A percentile compares a stretch with the other conserved stretches of the same genome.
Evolutionary conservation across 768 basidiomycete genomes (phyloP).

Genomic region (Boletus speciosus): DNA sequence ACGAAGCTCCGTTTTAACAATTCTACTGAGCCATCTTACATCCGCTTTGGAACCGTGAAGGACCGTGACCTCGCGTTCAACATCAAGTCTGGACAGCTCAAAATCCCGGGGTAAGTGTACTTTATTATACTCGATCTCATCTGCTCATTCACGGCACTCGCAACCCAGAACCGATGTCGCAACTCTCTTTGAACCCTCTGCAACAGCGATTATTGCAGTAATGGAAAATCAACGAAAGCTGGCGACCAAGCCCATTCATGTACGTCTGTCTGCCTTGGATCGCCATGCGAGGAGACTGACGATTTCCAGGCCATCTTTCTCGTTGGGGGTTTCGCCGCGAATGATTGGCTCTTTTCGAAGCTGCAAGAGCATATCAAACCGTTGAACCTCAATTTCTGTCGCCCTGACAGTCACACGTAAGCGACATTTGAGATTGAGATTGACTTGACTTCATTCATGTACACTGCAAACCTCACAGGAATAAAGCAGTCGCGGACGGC

Average conservation of each 20-base stretch:
- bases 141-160: background rate
- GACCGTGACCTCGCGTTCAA: constrained; percentile 40
- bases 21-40: constrained; percentile 38
- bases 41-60: constrained; percentile 44
- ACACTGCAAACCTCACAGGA: constrained; percentile 26
- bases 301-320: constrained; percentile 33
- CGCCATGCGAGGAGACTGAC: constrained; percentile 1
- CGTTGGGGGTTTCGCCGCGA: constrained; percentile 46
- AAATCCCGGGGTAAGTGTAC: constrained; percentile 33
- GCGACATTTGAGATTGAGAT: constrained; percentile 9
- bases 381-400: constrained; percentile 38
- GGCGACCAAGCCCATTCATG: constrained; percentile 22
- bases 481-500: constrained; percentile 46
- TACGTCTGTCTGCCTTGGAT: constrained; percentile 12
- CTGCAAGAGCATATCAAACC: constrained; percentile 33
- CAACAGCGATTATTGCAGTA: constrained; percentile 18
- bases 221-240: constrained; percentile 22
- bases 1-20: constrained; percentile 45
- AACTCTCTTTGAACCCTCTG: constrained; percentile 29
- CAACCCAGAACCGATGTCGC: constrained; percentile 28
- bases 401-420: constrained; percentile 53
- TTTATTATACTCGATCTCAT: no score
- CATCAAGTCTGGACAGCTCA: constrained; percentile 48
- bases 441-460: background rate
- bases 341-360: constrained; percentile 39